phyloP scores from a whole-genome alignment of 768 basidiomycete species.

The Botryobasidium botryosum region DNA sequence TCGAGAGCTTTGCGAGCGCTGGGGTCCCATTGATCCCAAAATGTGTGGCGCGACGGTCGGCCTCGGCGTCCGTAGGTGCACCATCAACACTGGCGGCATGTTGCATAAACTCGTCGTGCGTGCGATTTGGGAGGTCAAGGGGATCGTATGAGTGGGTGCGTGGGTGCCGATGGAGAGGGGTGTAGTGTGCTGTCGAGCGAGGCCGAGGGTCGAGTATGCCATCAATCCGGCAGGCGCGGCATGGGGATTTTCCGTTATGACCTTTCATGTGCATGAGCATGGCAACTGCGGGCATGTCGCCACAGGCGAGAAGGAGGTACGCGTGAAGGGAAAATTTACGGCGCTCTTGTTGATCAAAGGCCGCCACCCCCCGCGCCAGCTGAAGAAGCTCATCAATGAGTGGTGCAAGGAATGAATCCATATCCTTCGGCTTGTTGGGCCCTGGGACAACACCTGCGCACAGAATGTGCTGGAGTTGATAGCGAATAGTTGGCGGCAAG shows the following conservation, averaged over 20 bases:
- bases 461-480: constrained; percentile 22
- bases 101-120: neutral
- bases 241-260: constrained; percentile 24
- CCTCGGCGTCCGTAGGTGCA: constrained; percentile 14
- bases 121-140: neutral
- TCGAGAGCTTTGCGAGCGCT: constrained; percentile 17
- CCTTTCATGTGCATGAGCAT: constrained; percentile 26
- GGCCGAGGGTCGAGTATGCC: neutral
- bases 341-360: constrained; percentile 19
- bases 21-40: constrained; percentile 24
- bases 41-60: constrained; percentile 16
- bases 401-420: constrained; percentile 25
- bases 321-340: constrained; percentile 19
- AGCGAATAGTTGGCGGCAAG: constrained; percentile 24
- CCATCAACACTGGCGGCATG: neutral
- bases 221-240: neutral
- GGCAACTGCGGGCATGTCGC: constrained; percentile 23
- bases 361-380: constrained; percentile 19
- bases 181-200: neutral
- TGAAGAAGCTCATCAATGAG: constrained; percentile 22
- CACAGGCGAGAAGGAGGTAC: constrained; percentile 17
- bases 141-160: neutral
- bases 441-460: constrained; percentile 30
- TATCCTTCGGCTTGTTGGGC: constrained; percentile 26
- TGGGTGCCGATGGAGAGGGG: neutral